These are phyloP conservation scores for Thermothelomyces thermophilus DNA, from an alignment of 2,329 filamentous ascomycete species.

Conservation along the genomic window DNA sequence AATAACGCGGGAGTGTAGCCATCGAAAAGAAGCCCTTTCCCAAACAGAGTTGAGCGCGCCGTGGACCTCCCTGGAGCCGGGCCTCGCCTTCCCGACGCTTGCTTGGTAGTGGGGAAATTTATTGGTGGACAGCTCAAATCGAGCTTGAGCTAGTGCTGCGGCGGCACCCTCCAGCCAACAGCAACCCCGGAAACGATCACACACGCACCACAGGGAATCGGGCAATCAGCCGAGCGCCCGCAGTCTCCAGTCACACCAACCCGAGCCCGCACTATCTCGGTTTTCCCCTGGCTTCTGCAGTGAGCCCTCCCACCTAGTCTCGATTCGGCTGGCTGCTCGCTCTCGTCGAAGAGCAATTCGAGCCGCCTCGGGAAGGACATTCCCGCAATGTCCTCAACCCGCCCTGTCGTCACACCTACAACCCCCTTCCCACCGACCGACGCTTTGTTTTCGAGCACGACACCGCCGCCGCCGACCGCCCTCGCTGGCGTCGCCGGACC, in stretches of 20 bases:
- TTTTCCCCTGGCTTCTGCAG: constrained; percentile 21
- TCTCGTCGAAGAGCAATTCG: constrained; percentile 13
- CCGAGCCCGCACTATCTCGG: constrained; percentile 18
- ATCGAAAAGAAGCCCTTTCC: neutral
- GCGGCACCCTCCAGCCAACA: constrained; percentile 14
- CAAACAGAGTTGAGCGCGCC: constrained; percentile 1
- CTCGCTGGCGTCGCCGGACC: constrained; percentile 7
- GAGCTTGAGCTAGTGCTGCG: constrained; percentile 9
- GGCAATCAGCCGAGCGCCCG: constrained; percentile 1
- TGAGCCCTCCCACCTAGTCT: constrained; percentile 18
- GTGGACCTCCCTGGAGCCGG: constrained; percentile 9
- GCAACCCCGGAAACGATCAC: constrained; percentile 13
- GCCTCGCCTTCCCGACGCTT: neutral
- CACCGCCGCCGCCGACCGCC: constrained; percentile 10
- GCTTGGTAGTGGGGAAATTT: constrained; percentile 13
- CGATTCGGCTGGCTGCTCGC: constrained; percentile 20
- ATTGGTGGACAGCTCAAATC: constrained; percentile 14
- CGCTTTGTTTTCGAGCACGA: constrained; percentile 14
- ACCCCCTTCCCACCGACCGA: constrained; percentile 15
- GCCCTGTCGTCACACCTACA: constrained; percentile 20
- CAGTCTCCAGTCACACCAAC: constrained; percentile 18
- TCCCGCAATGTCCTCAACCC: constrained; percentile 24
- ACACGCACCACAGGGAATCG: constrained; percentile 4
- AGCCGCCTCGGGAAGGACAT: constrained; percentile 2
- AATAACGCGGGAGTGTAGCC: neutral